These are phyloP conservation scores for Drechslerella dactyloides DNA, from an alignment of 2,329 filamentous ascomycete species.

Conservation along the genomic window DNA sequence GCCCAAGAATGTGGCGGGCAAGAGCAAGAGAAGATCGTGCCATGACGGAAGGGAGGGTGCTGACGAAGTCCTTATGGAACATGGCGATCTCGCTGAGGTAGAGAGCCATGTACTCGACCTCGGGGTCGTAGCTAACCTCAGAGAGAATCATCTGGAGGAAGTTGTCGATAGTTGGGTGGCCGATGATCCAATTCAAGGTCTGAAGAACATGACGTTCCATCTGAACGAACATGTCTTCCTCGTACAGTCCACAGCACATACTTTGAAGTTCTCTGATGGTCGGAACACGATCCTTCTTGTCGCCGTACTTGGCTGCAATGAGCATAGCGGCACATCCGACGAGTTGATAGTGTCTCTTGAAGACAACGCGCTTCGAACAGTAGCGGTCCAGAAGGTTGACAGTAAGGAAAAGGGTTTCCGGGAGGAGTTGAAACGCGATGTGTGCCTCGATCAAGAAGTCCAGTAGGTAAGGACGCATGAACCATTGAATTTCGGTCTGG, in stretches of 20 bases:
- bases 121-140: constrained; percentile 75
- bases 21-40: constrained; percentile 85
- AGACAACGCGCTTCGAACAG: constrained; percentile 95
- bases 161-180: constrained; percentile 92
- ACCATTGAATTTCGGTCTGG: constrained; percentile 99
- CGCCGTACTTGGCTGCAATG: constrained; percentile 97
- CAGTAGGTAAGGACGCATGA: constrained; percentile 96
- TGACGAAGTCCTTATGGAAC: constrained; percentile 97
- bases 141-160: constrained; percentile 87
- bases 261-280: constrained; percentile 96
- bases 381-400: constrained; percentile 97
- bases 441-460: constrained; percentile 98
- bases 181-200: constrained; percentile 93
- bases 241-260: constrained; percentile 98
- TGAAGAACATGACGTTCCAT: constrained; percentile 99
- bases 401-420: constrained; percentile 93
- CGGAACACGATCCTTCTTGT: constrained; percentile 98
- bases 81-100: constrained; percentile 95
- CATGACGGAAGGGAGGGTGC: constrained; percentile 87
- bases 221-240: constrained; percentile 99
- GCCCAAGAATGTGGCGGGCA: constrained; percentile 81
- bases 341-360: constrained; percentile 98
- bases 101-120: constrained; percentile 91
- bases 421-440: constrained; percentile 88
- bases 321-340: constrained; percentile 94